phyloP scores from a whole-genome alignment of 768 basidiomycete genomes.

The Russula dissimulans region DNA sequence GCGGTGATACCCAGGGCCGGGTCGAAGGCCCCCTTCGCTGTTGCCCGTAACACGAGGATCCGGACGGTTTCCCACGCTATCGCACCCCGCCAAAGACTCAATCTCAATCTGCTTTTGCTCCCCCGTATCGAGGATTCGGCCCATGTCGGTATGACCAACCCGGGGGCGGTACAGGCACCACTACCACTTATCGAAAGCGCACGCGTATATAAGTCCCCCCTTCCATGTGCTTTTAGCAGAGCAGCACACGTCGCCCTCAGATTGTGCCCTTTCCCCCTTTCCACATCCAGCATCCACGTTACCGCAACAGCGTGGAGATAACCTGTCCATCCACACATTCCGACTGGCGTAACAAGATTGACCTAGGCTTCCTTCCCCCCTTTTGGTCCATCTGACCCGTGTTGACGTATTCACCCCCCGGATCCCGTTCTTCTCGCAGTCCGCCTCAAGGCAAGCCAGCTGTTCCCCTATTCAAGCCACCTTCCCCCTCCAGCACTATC shows the following conservation, averaged over 20 bases:
- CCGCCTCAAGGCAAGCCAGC: slow-evolving; percentile 16
- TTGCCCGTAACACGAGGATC: too few relatives aligned
- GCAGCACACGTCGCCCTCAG: background rate
- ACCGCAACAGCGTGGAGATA: slow-evolving; percentile 7
- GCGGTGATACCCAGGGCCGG: too few relatives aligned
- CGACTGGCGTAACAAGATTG: slow-evolving; percentile 10
- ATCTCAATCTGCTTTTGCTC: too few relatives aligned
- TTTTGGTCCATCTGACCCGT: slow-evolving; percentile 10
- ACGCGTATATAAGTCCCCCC: background rate
- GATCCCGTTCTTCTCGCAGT: background rate
- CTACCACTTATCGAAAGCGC: too few relatives aligned
- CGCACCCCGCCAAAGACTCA: too few relatives aligned
- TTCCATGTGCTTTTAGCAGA: background rate
- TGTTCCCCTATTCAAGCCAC: slow-evolving; percentile 12
- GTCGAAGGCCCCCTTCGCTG: too few relatives aligned
- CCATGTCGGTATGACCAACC: too few relatives aligned
- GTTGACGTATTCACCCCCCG: slow-evolving; percentile 14
- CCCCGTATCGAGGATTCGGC: too few relatives aligned
- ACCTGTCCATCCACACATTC: background rate
- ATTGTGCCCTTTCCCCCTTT: background rate
- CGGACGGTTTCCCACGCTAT: too few relatives aligned
- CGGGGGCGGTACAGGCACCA: background rate
- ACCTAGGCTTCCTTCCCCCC: background rate
- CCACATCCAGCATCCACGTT: slow-evolving; percentile 9
- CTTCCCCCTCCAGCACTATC: background rate